Evolutionary conservation across 176 grass and related monocot species (phyloP).

Genomic region (Carex littledalei): DNA sequence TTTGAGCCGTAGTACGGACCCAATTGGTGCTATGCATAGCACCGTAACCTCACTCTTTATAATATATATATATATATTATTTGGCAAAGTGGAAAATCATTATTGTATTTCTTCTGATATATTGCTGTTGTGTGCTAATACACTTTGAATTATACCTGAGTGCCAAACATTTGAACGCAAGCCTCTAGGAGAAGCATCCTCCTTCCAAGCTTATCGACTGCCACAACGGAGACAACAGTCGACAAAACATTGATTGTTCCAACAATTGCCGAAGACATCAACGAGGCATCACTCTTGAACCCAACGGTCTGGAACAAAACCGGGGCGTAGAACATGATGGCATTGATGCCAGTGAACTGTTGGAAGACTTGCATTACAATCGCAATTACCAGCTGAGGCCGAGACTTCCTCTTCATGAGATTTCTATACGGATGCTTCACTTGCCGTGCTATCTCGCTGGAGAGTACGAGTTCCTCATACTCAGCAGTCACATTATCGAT

Average conservation of each 20-base stretch:
- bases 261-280: constrained; percentile 47
- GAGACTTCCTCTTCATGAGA: constrained; percentile 25
- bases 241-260: constrained; percentile 47
- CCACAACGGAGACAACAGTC: constrained; percentile 42
- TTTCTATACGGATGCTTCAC: constrained; percentile 43
- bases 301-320: constrained; percentile 74
- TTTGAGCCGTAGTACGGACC: no score
- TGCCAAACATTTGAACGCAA: constrained; percentile 48
- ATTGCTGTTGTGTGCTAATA: background rate
- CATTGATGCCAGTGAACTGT: constrained; percentile 74
- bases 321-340: constrained; percentile 72
- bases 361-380: constrained; percentile 58
- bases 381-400: constrained; percentile 61
- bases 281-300: constrained; percentile 28
- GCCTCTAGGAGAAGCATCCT: constrained; percentile 48
- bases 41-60: no score
- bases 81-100: background rate
- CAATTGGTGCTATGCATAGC: no score
- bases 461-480: constrained; percentile 37
- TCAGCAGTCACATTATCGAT: constrained; percentile 30
- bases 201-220: constrained; percentile 40
- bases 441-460: constrained; percentile 23
- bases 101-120: background rate
- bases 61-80: no score
- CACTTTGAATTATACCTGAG: constrained; percentile 31